Evolutionary conservation across 768 basidiomycete species (phyloP).

Genomic region (Phylloporus scabripes): DNA sequence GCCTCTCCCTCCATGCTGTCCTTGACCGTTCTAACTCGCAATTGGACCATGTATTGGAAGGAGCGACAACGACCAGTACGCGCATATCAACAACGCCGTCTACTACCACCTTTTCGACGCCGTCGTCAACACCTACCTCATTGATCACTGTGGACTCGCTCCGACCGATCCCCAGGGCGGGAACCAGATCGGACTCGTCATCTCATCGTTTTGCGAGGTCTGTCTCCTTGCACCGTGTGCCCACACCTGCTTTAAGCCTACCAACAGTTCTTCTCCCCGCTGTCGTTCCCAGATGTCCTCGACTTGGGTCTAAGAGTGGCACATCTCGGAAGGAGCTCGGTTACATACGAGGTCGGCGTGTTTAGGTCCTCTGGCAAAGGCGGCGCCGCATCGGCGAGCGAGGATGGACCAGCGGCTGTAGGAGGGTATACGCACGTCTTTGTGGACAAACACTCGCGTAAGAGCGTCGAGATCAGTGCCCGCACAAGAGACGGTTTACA

Average conservation of each 20-base stretch:
- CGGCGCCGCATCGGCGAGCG: neutral
- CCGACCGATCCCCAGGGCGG: slow-evolving; percentile 38
- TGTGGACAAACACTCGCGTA: slow-evolving; percentile 55
- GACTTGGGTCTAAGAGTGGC: slow-evolving; percentile 66
- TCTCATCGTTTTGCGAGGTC: slow-evolving; percentile 70
- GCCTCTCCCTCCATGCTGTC: neutral
- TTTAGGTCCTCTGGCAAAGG: slow-evolving; percentile 38
- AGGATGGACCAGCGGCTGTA: slow-evolving; percentile 35
- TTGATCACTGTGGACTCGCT: slow-evolving; percentile 52
- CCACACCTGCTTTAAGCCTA: neutral
- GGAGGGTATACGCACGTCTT: slow-evolving; percentile 81
- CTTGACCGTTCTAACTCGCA: slow-evolving; percentile 7
- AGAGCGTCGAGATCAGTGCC: slow-evolving; percentile 45
- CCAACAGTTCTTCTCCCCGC: slow-evolving; percentile 60
- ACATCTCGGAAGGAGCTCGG: slow-evolving; percentile 68
- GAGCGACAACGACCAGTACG: slow-evolving; percentile 86
- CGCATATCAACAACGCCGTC: slow-evolving; percentile 74
- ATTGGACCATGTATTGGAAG: slow-evolving; percentile 31
- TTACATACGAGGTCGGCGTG: slow-evolving; percentile 74
- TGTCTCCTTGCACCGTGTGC: neutral
- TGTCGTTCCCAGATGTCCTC: slow-evolving; percentile 68
- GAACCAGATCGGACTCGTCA: slow-evolving; percentile 65
- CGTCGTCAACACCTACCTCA: slow-evolving; percentile 74
- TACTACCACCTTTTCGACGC: slow-evolving; percentile 84
- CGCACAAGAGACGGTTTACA: slow-evolving; percentile 43